Evolutionary conservation across 345 rosid genomes (phyloP).

Genomic region (Arabidopsis thaliana): TAIR10.1 NC_003076.8:17876501-17877000

Average conservation of each 20-base stretch:
- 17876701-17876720: not conserved
- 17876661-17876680: not conserved
- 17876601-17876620: not conserved
- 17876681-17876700: not conserved
- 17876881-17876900: not conserved
- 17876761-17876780: not conserved
- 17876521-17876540: slow-evolving; percentile 4
- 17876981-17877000: not conserved
- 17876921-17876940: slow-evolving; percentile 22
- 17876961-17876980: slow-evolving; percentile 12
- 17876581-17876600: not conserved
- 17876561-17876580: slow-evolving; percentile 31
- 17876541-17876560: slow-evolving; percentile 20
- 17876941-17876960: slow-evolving; percentile 19
- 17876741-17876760: not conserved
- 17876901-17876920: slow-evolving; percentile 17
- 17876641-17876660: not conserved
- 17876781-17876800: not conserved
- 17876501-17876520: slow-evolving; percentile 41
- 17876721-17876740: not conserved
- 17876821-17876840: slow-evolving; percentile 20
- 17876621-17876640: not conserved
- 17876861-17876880: not conserved
- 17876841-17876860: not conserved
- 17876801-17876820: slow-evolving; percentile 1